A percentile compares a stretch with the other conserved stretches of the same genome.
Evolutionary conservation across 345 rosid species (phyloP).

Genomic region (Arabidopsis suecica): DNA sequence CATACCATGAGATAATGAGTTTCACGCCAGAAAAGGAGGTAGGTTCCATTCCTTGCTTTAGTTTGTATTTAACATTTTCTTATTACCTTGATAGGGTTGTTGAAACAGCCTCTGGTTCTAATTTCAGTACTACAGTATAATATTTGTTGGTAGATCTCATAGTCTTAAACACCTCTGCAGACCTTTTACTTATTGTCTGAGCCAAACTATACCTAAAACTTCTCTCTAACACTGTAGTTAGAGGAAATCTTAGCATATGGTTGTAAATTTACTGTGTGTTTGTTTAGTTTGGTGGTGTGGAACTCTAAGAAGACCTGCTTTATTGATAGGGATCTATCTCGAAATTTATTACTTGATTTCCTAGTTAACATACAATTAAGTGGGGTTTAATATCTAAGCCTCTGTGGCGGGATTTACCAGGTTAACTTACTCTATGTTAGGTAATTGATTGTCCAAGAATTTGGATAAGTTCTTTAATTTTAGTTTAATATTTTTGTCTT

Average conservation of each 20-base stretch:
- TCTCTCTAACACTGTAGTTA: not conserved
- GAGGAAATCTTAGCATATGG: conserved; percentile 2
- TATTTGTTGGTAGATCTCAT: conserved; percentile 18
- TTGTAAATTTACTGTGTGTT: conserved; percentile 12
- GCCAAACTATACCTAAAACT: conserved; percentile 14
- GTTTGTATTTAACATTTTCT: conserved; percentile 19
- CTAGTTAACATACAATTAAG: conserved; percentile 4
- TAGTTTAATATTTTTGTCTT: conserved; percentile 10
- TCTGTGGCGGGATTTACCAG: too few relatives aligned
- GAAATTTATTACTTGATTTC: conserved; percentile 26
- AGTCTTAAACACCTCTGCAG: conserved; percentile 5
- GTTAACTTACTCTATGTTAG: not conserved
- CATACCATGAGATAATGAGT: conserved; percentile 89
- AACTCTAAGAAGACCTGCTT: conserved; percentile 20
- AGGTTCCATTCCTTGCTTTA: conserved; percentile 34
- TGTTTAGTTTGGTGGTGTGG: conserved; percentile 23
- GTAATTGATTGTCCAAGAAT: conserved; percentile 9
- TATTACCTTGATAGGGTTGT: conserved; percentile 32
- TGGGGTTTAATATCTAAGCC: not conserved
- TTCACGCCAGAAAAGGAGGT: conserved; percentile 74
- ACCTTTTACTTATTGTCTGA: conserved; percentile 11
- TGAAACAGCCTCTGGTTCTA: conserved; percentile 12
- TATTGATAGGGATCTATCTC: conserved; percentile 3
- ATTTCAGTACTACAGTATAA: conserved; percentile 10
- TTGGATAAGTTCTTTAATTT: conserved; percentile 18